Conservation (phyloP, 371 early-diverging fungal species). For the Syncephalastrum sp. region DNA sequence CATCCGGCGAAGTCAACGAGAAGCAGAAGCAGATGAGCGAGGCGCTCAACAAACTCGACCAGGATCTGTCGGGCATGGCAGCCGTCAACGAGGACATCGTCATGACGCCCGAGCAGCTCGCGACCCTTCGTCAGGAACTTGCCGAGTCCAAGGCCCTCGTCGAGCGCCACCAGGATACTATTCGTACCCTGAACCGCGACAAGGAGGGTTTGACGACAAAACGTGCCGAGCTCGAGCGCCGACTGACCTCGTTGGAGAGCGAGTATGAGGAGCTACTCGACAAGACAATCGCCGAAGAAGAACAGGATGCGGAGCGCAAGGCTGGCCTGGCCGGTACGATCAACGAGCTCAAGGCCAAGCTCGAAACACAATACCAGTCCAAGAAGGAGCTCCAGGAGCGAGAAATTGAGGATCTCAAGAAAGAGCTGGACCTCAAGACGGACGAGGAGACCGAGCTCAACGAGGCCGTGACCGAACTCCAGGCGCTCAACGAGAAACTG, state of each 20-base stretch:
- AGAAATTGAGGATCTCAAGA: slow-evolving; percentile 73
- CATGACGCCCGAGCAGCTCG: slow-evolving; percentile 66
- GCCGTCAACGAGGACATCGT: neutral
- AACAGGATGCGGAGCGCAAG: slow-evolving; percentile 58
- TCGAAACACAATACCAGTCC: slow-evolving; percentile 78
- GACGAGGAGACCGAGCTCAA: slow-evolving; percentile 70
- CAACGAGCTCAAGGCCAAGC: slow-evolving; percentile 76
- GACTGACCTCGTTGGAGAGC: slow-evolving; percentile 70
- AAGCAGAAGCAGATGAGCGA: slow-evolving; percentile 74
- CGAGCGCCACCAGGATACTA: slow-evolving; percentile 67
- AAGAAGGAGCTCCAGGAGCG: slow-evolving; percentile 75
- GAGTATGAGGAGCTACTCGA: slow-evolving; percentile 95
- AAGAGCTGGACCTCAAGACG: slow-evolving; percentile 63
- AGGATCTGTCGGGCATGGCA: slow-evolving; percentile 5
- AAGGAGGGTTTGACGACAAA: slow-evolving; percentile 63
- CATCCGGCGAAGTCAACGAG: slow-evolving; percentile 66
- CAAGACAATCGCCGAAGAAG: slow-evolving; percentile 92
- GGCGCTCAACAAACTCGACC: slow-evolving; percentile 63
- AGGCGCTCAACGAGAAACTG: slow-evolving; percentile 67
- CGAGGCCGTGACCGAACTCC: slow-evolving; percentile 55
- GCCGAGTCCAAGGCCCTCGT: slow-evolving; percentile 68
- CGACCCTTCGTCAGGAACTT: slow-evolving; percentile 76
- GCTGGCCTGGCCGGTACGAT: slow-evolving; percentile 71
- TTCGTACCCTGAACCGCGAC: slow-evolving; percentile 62
- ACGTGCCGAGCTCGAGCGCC: slow-evolving; percentile 72